Percentiles rank a stretch among this genome's conserved stretches.
These are phyloP conservation scores for Hortaea sp. DNA, from an alignment of 2,329 filamentous ascomycete species.

Conservation along the genomic window DNA sequence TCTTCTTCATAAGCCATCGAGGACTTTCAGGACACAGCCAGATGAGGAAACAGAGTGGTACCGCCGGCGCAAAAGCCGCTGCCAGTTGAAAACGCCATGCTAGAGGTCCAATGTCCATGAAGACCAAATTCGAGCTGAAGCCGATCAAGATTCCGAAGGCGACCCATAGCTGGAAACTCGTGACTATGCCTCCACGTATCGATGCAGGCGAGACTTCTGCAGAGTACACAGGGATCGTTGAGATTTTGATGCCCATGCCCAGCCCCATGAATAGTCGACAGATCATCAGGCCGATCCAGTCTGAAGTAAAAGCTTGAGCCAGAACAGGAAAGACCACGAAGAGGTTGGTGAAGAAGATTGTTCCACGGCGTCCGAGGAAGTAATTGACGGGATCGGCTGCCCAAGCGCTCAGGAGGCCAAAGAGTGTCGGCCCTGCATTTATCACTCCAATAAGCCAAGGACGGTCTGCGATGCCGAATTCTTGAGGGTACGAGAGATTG, in stretches of 20 bases:
- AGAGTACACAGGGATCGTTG: conserved; percentile 34
- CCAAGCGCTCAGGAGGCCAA: conserved; percentile 3
- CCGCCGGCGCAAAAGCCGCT: conserved; percentile 45
- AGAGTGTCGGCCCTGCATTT: conserved; percentile 48
- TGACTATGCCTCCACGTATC: conserved; percentile 39
- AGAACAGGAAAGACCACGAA: conserved; percentile 58
- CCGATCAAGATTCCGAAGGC: conserved; percentile 50
- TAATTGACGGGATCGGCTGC: conserved; percentile 34
- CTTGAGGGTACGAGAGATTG: conserved; percentile 40
- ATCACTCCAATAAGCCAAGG: conserved; percentile 56
- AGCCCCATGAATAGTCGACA: conserved; percentile 24
- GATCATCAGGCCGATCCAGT: conserved; percentile 34
- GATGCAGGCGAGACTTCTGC: conserved; percentile 27
- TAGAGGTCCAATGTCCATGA: conserved; percentile 47
- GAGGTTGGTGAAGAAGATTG: conserved; percentile 30
- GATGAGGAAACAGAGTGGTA: conserved; percentile 24
- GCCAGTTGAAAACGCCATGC: conserved; percentile 61
- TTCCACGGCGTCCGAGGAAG: conserved; percentile 26
- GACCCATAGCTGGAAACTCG: conserved; percentile 68
- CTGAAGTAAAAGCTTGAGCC: conserved; percentile 45
- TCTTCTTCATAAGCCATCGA: conserved; percentile 39
- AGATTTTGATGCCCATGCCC: conserved; percentile 35
- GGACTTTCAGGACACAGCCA: conserved; percentile 35
- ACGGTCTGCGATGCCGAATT: conserved; percentile 18
- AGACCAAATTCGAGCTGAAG: conserved; percentile 53